Base-by-base conservation (phyloP, 768 basidiomycete genomes). In the Leccinum uliginosum region DNA sequence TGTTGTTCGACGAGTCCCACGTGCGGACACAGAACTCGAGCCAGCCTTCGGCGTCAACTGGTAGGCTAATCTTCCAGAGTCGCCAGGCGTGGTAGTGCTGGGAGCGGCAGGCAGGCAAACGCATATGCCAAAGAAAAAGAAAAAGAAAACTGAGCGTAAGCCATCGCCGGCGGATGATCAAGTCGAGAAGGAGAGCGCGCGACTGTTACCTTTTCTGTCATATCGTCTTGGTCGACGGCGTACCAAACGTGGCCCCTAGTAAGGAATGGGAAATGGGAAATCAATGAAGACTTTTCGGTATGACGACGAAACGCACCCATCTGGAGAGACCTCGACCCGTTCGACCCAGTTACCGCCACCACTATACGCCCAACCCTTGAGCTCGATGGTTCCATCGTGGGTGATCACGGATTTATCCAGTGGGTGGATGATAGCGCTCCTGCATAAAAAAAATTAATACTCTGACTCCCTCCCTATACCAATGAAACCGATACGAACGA, bases 1-100 rank as follows among this genome's bases (percentile, higher is more conserved):
- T 82, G 61, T 83, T 82, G 67, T 79, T 79, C 8, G 79, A 78
- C n/a, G 79, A 79, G 59, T 82, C 81, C 81, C 81, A 83, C 0
- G 78, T 77, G 50, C 81, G 77, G 21, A 79, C 79, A 55, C 78
- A 79, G 69, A 82, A 78, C 59, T 82, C 80, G 35, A 81, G 73
- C 80, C 81, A 82, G 6, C 81, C 81, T 60, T 83, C 79, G 4
- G 80, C 80, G 43, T 80, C 78, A 38, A 81, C 77, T 6, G 80
- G 80, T 0, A 83, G 53, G 12, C 77, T 73, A 44, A 80, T 76
- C 58, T 73, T 76, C 81, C 81, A 82, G 15, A 82, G 71, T 46
- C 82, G 66, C 80, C 79, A 82, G 1, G 80, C 79, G 53, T 81
- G 74, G 62, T 82, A 83, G 60, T 81, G 78, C 78, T 81, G 26